Percentiles rank a stretch among this genome's conserved stretches.
phyloP scores from a whole-genome alignment of 345 rosid genomes.

The Syzygium oleosum region DNA sequence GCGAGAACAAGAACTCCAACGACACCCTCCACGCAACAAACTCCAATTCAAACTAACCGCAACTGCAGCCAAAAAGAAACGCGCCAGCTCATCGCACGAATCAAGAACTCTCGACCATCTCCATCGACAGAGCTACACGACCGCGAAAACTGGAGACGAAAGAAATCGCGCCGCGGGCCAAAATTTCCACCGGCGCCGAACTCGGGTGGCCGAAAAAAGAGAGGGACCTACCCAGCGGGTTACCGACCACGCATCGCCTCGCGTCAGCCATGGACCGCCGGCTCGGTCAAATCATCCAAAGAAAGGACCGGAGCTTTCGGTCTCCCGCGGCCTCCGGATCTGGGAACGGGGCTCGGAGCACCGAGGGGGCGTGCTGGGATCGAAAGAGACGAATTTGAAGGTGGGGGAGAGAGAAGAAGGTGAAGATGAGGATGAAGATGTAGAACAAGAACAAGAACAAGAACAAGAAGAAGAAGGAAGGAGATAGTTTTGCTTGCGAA shows the following conservation, averaged over 20 bases:
- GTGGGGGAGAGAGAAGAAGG: not conserved
- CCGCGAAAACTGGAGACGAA: not conserved
- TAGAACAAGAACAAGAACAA: not conserved
- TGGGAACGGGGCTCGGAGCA: not conserved
- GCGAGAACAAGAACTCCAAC: not conserved
- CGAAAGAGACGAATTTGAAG: not conserved
- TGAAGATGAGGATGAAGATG: not conserved
- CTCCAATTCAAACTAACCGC: not conserved
- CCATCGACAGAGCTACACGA: not conserved
- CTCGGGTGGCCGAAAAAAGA: not conserved
- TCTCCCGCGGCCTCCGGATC: not conserved
- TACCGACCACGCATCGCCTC: conserved; percentile 20
- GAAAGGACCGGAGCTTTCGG: not conserved
- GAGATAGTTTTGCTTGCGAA: not conserved
- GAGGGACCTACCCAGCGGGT: conserved; percentile 21
- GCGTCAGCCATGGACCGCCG: conserved; percentile 28
- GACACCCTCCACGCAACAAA: not conserved
- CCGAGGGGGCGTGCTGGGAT: not conserved
- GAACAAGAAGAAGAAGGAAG: not conserved
- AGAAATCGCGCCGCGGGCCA: not conserved
- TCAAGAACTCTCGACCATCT: not conserved
- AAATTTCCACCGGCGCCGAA: not conserved
- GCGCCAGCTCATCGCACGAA: not conserved
- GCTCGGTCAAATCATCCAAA: not conserved
- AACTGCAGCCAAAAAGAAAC: not conserved